These are phyloP conservation scores for Adansonia gregorii DNA, from an alignment of 441 rosid genomes.

Conservation along the genomic window DNA sequence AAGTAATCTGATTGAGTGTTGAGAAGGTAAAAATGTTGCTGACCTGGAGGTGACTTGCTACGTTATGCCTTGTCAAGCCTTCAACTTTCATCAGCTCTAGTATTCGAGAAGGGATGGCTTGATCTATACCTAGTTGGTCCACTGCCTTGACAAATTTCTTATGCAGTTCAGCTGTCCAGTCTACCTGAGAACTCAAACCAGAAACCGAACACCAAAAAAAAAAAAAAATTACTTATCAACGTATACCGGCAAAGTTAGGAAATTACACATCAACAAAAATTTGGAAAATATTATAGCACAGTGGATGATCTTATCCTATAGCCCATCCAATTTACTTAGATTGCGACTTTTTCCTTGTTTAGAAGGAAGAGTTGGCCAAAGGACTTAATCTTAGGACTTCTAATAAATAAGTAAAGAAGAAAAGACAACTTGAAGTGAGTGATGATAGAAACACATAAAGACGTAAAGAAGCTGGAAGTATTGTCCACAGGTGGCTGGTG, in stretches of 20 bases:
- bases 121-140: constrained; percentile 86
- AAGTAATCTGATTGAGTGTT: neutral
- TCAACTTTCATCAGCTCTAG: constrained; percentile 94
- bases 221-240: neutral
- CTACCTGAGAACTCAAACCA: constrained; percentile 58
- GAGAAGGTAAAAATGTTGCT: constrained; percentile 18
- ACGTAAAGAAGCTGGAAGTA: constrained; percentile 10
- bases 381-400: neutral
- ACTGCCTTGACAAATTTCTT: constrained; percentile 89
- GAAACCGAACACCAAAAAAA: neutral
- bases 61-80: constrained; percentile 90
- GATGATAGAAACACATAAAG: neutral
- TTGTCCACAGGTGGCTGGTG: neutral
- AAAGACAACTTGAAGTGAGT: neutral
- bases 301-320: neutral
- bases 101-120: constrained; percentile 93
- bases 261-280: neutral
- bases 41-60: constrained; percentile 99
- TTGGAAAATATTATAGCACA: neutral
- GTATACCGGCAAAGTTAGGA: neutral
- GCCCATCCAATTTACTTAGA: neutral
- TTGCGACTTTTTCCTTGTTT: neutral
- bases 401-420: neutral
- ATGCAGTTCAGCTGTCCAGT: constrained; percentile 93
- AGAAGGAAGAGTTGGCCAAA: neutral